Evolutionary conservation across 2,329 filamentous ascomycete genomes (phyloP), one percentile per base, ranked within the genome.

Genomic region (Aspergillus calidoustus): DNA sequence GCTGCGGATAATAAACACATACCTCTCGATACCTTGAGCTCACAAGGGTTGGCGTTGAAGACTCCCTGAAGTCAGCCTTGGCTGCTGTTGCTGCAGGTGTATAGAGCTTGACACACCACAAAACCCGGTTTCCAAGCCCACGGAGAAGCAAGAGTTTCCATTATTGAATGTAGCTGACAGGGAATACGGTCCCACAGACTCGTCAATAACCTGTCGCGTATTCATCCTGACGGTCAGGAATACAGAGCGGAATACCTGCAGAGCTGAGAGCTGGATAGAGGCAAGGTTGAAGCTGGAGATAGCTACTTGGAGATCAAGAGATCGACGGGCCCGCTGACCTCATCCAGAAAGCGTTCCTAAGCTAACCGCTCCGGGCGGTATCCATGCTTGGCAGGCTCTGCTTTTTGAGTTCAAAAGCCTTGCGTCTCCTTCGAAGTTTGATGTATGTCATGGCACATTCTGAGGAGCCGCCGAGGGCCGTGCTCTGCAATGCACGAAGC

Each of bases 101-200:
- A 75, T 56, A 25, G 25, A 25, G 46, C 44, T 58, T n/a, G 57
- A 41, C 88, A 71, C 84, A 93, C 92, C 88, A 77, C 90, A 91
- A 76, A 96, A 93, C 30, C 94, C 94, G 11, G 89, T 89, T 72
- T 96, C 91, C 8, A 97, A 83, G 8, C 92, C 95, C 31, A 96
- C 91, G 28, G 92, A 87, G 77, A 98, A 98, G 72, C 90, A 93
- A 69, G 87, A 93, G 67, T 87, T 87, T 75, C 95, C 91, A 71
- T 87, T 85, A 74, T 97, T 98, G 81, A 97, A 97, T 8, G 91
- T 87, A 50, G 90, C 87, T 15, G 92, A 96, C 43, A 97, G 85
- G 11, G 93, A 93, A 63, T 89, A 86, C 4, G 91, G 89, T 57
- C 89, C 87, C 48, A 84, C 85, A 19, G 91, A 88, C 54, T 88